phyloP scores from a whole-genome alignment of 139 green algal genomes.

The Chlorella sp. region DNA sequence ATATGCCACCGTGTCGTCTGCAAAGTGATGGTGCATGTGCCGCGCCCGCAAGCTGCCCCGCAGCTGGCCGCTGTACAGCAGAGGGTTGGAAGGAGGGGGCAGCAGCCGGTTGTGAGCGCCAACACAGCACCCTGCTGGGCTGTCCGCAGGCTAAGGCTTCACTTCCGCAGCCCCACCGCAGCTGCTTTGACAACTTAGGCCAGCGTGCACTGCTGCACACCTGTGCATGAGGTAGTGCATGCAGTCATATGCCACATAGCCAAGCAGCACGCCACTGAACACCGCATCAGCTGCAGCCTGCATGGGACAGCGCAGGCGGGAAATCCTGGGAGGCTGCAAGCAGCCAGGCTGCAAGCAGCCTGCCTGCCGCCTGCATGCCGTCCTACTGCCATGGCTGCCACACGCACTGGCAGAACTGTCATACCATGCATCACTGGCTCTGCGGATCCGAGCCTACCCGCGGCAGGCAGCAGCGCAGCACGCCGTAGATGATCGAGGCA shows the following conservation, averaged over 20 bases:
- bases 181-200: not conserved
- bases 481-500: slow-evolving; percentile 44
- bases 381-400: no score
- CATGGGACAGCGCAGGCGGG: not conserved
- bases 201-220: not conserved
- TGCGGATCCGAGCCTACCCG: not conserved
- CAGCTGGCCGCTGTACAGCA: slow-evolving; percentile 29
- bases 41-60: slow-evolving; percentile 53
- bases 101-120: not conserved
- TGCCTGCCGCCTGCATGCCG: no score
- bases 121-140: no score
- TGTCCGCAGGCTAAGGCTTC: not conserved
- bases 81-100: no score
- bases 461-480: slow-evolving; percentile 47
- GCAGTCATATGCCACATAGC: slow-evolving; percentile 94
- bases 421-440: no score
- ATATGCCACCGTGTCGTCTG: slow-evolving; percentile 62
- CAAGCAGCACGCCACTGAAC: slow-evolving; percentile 81
- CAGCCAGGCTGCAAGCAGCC: not conserved
- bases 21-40: slow-evolving; percentile 90
- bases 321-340: not conserved
- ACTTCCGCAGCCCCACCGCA: not conserved
- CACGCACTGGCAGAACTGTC: no score
- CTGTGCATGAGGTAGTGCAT: slow-evolving; percentile 88
- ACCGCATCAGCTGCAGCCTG: slow-evolving; percentile 46